Conservation (phyloP, 2,329 filamentous ascomycete genomes). For the Chalara sp. region DNA sequence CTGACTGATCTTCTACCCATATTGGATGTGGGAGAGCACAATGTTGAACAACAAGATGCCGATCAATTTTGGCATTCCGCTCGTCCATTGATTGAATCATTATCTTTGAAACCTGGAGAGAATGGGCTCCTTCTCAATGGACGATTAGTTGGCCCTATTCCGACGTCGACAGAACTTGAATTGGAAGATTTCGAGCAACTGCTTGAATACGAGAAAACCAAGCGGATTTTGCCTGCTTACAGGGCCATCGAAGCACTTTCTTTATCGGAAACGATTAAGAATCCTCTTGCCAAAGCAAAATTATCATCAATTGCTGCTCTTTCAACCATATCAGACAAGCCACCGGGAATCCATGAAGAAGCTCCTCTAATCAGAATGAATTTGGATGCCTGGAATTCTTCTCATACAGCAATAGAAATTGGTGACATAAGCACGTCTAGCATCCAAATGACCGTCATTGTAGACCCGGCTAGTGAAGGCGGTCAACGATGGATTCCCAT, state of each 20-base stretch:
- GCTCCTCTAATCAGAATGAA: constrained; percentile 63
- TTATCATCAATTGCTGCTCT: constrained; percentile 78
- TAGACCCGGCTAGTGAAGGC: constrained; percentile 83
- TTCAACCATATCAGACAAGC: constrained; percentile 75
- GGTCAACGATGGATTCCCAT: constrained; percentile 90
- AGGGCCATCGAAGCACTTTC: constrained; percentile 63
- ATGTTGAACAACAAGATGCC: constrained; percentile 10
- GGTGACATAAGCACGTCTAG: constrained; percentile 67
- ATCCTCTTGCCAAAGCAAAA: constrained; percentile 66
- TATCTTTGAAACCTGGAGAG: constrained; percentile 33
- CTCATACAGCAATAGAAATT: constrained; percentile 66
- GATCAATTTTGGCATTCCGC: constrained; percentile 21
- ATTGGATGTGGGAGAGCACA: constrained; percentile 10
- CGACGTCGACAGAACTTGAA: constrained; percentile 46
- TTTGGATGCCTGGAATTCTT: constrained; percentile 68
- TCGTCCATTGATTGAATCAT: constrained; percentile 16
- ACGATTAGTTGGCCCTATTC: constrained; percentile 67
- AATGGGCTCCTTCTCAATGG: constrained; percentile 55
- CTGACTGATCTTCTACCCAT: constrained; percentile 35
- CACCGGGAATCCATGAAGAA: constrained; percentile 83
- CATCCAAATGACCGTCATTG: constrained; percentile 71
- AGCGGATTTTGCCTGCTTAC: constrained; percentile 69
- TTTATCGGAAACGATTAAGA: constrained; percentile 58
- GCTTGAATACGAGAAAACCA: constrained; percentile 64
- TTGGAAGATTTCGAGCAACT: constrained; percentile 68